Evolutionary conservation across 2,329 filamentous ascomycete genomes (phyloP).

Genomic region (Alternaria incomplexa): DNA sequence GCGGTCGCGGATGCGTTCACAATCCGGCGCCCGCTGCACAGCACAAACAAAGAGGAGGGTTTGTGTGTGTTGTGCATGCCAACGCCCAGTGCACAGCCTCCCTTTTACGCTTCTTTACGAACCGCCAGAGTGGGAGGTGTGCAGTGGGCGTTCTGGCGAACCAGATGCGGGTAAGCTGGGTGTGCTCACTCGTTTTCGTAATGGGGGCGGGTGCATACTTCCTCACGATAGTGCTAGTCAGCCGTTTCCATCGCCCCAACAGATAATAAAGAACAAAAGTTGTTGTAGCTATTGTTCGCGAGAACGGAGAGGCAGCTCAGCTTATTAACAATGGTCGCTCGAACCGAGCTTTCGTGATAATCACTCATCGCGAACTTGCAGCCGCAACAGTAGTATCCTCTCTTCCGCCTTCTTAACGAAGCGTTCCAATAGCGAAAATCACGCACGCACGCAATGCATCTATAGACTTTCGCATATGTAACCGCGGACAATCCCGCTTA

Average conservation of each 20-base stretch:
- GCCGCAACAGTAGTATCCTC: background rate
- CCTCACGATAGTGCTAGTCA: background rate
- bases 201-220: background rate
- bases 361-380: slow-evolving; percentile 4
- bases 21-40: slow-evolving; percentile 12
- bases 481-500: slow-evolving; percentile 5
- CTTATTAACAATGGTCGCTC: background rate
- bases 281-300: background rate
- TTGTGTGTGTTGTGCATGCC: slow-evolving; percentile 11
- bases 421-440: slow-evolving; percentile 41
- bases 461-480: background rate
- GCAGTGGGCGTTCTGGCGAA: slow-evolving; percentile 5
- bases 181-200: background rate
- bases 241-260: background rate
- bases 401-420: background rate
- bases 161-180: slow-evolving; percentile 6
- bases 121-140: background rate
- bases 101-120: background rate
- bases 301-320: background rate
- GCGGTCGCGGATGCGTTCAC: slow-evolving; percentile 1
- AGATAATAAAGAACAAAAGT: background rate
- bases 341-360: background rate
- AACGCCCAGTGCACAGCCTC: slow-evolving; percentile 21
- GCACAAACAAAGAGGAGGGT: slow-evolving; percentile 1
- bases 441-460: slow-evolving; percentile 38